Evolutionary conservation across 163 green algal genomes (phyloP).

Genomic region (Chlamydomonas reinhardtii): DNA sequence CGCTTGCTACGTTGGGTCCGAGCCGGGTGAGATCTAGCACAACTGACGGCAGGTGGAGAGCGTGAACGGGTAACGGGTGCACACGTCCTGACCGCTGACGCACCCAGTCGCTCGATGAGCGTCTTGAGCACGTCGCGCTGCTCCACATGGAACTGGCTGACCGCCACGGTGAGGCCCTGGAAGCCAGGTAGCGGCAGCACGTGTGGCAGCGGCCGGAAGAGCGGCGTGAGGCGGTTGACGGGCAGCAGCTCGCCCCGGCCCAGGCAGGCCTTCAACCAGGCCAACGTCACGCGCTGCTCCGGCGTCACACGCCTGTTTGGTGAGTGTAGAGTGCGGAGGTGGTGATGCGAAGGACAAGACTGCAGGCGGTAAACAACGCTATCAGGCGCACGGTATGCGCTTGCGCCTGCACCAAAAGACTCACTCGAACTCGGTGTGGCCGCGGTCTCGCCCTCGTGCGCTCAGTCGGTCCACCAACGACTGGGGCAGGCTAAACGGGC

Average conservation of each 20-base stretch:
- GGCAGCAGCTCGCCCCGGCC: background rate
- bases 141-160: slow-evolving; percentile 35
- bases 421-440: slow-evolving; percentile 41
- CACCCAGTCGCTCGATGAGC: slow-evolving; percentile 29
- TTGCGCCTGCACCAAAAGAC: background rate
- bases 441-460: background rate
- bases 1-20: no score
- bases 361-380: no score
- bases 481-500: slow-evolving; percentile 37
- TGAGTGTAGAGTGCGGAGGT: background rate
- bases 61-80: no score
- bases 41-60: no score
- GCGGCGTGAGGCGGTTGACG: slow-evolving; percentile 27
- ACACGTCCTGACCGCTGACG: background rate
- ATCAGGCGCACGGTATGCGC: no score
- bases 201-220: slow-evolving; percentile 35
- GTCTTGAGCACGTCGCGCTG: slow-evolving; percentile 32
- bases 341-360: no score
- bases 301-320: background rate
- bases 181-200: slow-evolving; percentile 26
- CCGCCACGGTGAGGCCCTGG: background rate
- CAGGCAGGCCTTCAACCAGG: slow-evolving; percentile 35
- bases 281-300: slow-evolving; percentile 31
- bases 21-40: no score
- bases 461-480: slow-evolving; percentile 2